Conservation (phyloP, 805 yeast species). For the Lipomyces chichibuensis region DNA sequence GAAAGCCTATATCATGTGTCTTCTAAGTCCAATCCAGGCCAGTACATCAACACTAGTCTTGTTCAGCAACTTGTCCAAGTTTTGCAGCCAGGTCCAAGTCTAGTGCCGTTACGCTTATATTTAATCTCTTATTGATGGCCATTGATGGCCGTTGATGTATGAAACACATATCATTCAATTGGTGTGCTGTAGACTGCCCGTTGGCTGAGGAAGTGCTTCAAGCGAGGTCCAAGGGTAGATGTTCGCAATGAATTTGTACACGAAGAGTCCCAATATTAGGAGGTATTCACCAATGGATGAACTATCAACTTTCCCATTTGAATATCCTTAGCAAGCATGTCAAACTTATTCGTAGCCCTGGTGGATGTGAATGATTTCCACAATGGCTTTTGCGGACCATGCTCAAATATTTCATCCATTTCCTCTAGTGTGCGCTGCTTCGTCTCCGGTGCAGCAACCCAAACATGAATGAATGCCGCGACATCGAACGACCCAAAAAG, state of each 20-base stretch:
- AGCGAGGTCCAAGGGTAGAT: no score
- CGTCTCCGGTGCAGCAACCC: conserved; percentile 79
- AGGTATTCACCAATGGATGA: conserved; percentile 9
- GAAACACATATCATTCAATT: no score
- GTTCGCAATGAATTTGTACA: neutral
- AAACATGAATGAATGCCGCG: conserved; percentile 49
- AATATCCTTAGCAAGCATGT: conserved; percentile 12
- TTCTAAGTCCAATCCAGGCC: no score
- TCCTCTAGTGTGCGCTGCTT: conserved; percentile 83
- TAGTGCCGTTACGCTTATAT: no score
- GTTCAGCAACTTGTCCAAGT: no score
- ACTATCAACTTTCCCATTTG: conserved; percentile 10
- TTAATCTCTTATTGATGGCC: no score
- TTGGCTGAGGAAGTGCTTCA: neutral
- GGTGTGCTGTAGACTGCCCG: no score
- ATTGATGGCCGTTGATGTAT: no score
- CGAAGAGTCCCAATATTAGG: neutral
- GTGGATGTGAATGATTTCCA: conserved; percentile 14
- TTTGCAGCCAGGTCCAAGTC: no score
- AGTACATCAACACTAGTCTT: no score
- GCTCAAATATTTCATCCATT: conserved; percentile 49
- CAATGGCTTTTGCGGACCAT: conserved; percentile 39
- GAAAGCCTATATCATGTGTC: no score
- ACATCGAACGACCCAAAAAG: conserved; percentile 61
- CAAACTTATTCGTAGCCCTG: neutral